phyloP scores from a whole-genome alignment of 441 rosid species.

The Kokia cookei region DNA sequence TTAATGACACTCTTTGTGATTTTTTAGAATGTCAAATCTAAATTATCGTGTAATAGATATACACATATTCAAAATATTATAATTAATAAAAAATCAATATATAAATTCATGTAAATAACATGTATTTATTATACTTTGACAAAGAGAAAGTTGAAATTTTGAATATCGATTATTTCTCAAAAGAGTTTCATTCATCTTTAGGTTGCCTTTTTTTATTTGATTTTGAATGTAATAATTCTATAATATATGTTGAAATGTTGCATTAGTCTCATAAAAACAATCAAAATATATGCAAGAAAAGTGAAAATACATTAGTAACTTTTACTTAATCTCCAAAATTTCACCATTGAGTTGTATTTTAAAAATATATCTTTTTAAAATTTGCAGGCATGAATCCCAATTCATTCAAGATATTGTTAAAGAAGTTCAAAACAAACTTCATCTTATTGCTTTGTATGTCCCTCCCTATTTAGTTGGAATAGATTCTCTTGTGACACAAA shows the following conservation, averaged over 20 bases:
- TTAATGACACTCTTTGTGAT: too few relatives aligned
- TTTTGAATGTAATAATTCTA: neutral
- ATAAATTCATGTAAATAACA: too few relatives aligned
- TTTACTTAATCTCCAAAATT: neutral
- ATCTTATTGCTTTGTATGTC: neutral
- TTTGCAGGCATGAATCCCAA: conserved; percentile 15
- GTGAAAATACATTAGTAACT: neutral
- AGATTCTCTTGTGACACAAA: conserved; percentile 2
- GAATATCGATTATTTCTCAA: too few relatives aligned
- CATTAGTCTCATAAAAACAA: neutral
- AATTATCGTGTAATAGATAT: too few relatives aligned
- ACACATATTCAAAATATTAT: too few relatives aligned
- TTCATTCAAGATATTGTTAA: conserved; percentile 15
- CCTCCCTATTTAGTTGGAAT: conserved; percentile 18
- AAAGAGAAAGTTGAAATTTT: too few relatives aligned
- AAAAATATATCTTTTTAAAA: neutral
- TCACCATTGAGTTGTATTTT: neutral
- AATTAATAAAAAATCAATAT: too few relatives aligned
- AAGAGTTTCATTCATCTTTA: neutral
- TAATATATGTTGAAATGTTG: neutral
- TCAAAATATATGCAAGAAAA: neutral
- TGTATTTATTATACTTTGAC: too few relatives aligned
- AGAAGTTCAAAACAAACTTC: conserved; percentile 6
- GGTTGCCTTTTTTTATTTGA: neutral
- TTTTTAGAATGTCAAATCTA: too few relatives aligned